Evolutionary conservation across 1,139 yeast species (phyloP).

Genomic region (Taphrina wiesneri): DNA sequence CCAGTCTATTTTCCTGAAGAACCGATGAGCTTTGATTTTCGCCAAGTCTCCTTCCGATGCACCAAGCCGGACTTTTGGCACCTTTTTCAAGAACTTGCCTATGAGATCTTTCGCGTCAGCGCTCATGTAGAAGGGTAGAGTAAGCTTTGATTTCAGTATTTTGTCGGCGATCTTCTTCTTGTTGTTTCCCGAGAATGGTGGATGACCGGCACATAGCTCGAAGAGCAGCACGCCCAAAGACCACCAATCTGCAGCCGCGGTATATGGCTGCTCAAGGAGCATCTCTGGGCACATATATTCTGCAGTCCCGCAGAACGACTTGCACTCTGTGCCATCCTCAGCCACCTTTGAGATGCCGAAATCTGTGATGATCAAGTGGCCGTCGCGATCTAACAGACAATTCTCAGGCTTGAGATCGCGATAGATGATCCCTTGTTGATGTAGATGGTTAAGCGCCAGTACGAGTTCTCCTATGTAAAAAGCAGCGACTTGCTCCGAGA

Average conservation of each 20-base stretch:
- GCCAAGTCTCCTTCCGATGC: slow-evolving; percentile 58
- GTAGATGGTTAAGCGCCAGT: slow-evolving; percentile 85
- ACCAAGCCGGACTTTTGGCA: slow-evolving; percentile 72
- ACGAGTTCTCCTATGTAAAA: slow-evolving; percentile 96
- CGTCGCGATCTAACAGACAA: slow-evolving; percentile 79
- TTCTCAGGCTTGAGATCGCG: slow-evolving; percentile 96
- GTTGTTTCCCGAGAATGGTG: slow-evolving; percentile 91
- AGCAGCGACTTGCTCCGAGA: slow-evolving; percentile 76
- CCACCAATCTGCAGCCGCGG: slow-evolving; percentile 94
- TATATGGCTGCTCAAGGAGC: slow-evolving; percentile 79
- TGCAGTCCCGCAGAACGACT: slow-evolving; percentile 69
- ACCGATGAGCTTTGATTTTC: slow-evolving; percentile 66
- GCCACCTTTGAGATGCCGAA: slow-evolving; percentile 95
- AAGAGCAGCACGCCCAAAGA: slow-evolving; percentile 86
- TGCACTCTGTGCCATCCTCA: slow-evolving; percentile 75
- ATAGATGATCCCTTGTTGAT: slow-evolving; percentile 91
- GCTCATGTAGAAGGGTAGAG: slow-evolving; percentile 78
- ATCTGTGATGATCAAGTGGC: slow-evolving; percentile 96
- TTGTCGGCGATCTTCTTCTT: slow-evolving; percentile 80
- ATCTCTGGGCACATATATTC: slow-evolving; percentile 79
- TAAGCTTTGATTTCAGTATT: slow-evolving; percentile 71
- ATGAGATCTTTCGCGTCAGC: slow-evolving; percentile 83
- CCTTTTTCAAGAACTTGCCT: slow-evolving; percentile 69
- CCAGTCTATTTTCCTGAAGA: slow-evolving; percentile 83
- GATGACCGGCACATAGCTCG: slow-evolving; percentile 86